Evolutionary conservation across 1,284 basidiomycete genomes (phyloP).

Genomic region (Mycena citricolor): DNA sequence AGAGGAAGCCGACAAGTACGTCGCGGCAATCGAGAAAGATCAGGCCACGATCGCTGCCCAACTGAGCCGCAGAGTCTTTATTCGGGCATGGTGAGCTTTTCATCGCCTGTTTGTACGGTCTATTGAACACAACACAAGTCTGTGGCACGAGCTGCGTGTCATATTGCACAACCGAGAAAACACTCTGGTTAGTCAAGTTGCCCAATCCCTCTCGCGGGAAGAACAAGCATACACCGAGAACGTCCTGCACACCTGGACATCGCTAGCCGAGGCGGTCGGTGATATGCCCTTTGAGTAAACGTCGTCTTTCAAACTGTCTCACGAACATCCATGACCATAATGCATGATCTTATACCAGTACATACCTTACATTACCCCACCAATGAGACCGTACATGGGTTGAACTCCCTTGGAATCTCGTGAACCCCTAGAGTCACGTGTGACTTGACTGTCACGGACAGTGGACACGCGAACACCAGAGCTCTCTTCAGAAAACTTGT

Average conservation of each 20-base stretch:
- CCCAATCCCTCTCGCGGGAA: constrained; percentile 70
- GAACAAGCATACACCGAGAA: constrained; percentile 66
- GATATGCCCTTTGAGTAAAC: constrained; percentile 81
- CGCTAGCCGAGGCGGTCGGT: constrained; percentile 67
- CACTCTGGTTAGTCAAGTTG: constrained; percentile 70
- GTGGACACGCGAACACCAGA: no score
- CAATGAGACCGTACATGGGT: no score
- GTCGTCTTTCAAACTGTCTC: no score
- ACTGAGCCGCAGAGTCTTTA: constrained; percentile 76
- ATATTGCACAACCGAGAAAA: constrained; percentile 88
- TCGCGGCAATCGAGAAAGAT: constrained; percentile 71
- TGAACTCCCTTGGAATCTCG: no score
- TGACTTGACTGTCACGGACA: no score
- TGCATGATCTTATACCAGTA: constrained; percentile 8
- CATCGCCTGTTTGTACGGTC: constrained; percentile 1
- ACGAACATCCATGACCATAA: no score
- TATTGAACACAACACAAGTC: constrained; percentile 43
- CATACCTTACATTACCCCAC: background rate
- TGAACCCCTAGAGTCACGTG: no score
- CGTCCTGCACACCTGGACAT: constrained; percentile 70
- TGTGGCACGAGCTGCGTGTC: constrained; percentile 91
- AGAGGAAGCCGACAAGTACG: constrained; percentile 75
- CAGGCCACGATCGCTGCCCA: constrained; percentile 70
- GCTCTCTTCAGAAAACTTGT: no score
- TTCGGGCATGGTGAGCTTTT: constrained; percentile 70